Evolutionary conservation across 257 asterid species (phyloP).

Genomic region (Fraxinus pennsylvanica): DNA sequence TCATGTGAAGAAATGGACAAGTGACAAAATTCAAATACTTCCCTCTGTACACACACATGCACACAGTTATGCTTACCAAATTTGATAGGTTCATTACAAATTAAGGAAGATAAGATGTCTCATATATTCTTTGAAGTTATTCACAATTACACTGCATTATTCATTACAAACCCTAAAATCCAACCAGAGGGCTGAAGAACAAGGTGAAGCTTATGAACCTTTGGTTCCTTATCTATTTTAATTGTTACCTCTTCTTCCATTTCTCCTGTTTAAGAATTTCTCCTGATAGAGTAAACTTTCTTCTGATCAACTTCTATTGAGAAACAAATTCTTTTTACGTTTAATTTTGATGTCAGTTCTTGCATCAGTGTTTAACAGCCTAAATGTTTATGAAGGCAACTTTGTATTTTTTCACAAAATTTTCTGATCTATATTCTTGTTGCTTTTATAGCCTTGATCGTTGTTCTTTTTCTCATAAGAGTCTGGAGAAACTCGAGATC

Average conservation of each 20-base stretch:
- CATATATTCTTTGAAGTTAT: background rate
- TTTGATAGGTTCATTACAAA: background rate
- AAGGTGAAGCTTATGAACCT: constrained; percentile 26
- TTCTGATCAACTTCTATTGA: constrained; percentile 19
- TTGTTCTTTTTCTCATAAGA: background rate
- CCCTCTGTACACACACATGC: constrained; percentile 21
- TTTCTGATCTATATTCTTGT: constrained; percentile 1
- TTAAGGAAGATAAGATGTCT: constrained; percentile 15
- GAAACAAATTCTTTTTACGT: constrained; percentile 13
- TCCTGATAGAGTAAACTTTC: constrained; percentile 14
- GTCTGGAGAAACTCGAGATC: background rate
- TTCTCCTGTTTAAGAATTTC: constrained; percentile 33
- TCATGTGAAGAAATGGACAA: constrained; percentile 28
- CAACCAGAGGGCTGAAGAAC: constrained; percentile 32
- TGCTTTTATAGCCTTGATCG: background rate
- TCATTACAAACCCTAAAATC: constrained; percentile 35
- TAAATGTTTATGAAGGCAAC: constrained; percentile 23
- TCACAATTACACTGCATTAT: background rate
- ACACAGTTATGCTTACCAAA: background rate
- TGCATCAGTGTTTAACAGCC: constrained; percentile 6
- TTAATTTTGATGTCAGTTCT: constrained; percentile 25
- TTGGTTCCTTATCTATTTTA: constrained; percentile 18
- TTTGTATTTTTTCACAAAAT: constrained; percentile 7
- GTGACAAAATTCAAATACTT: background rate
- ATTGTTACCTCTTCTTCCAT: background rate